Evolutionary conservation across 2,329 filamentous ascomycete genomes (phyloP).

Genomic region (Tolypocladium nubicola): DNA sequence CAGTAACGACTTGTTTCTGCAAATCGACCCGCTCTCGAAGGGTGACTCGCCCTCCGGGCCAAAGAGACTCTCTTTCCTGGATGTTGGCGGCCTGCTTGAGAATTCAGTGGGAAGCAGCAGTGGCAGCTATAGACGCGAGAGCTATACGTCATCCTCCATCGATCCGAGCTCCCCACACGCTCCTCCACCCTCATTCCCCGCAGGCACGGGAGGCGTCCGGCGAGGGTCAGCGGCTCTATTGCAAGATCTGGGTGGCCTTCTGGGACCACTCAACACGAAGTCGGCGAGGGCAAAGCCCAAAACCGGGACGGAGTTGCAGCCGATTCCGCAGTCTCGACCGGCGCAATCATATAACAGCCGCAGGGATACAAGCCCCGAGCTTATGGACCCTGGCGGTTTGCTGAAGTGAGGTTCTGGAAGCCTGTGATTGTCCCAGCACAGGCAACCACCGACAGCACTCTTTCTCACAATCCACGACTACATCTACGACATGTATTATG

Average conservation of each 20-base stretch:
- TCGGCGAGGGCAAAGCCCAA: constrained; percentile 18
- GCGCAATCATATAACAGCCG: constrained; percentile 20
- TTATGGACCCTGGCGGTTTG: constrained; percentile 30
- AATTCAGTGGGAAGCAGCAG: constrained; percentile 22
- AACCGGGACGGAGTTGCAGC: constrained; percentile 32
- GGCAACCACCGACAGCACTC: neutral
- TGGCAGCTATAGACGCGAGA: constrained; percentile 26
- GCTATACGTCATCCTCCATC: constrained; percentile 28
- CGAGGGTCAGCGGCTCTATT: constrained; percentile 47
- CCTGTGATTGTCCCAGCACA: neutral
- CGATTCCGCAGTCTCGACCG: constrained; percentile 31
- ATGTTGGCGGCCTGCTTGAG: constrained; percentile 68
- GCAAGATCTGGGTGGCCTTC: constrained; percentile 45
- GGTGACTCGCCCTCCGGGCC: constrained; percentile 11
- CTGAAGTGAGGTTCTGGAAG: constrained; percentile 16
- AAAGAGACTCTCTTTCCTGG: constrained; percentile 64
- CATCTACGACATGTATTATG: neutral
- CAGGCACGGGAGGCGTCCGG: constrained; percentile 32
- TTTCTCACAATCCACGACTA: neutral
- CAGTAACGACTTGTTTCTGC: constrained; percentile 34
- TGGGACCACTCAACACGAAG: constrained; percentile 30
- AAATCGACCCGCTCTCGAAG: constrained; percentile 21
- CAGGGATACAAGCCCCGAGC: constrained; percentile 19
- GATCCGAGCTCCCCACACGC: constrained; percentile 25
- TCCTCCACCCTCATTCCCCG: constrained; percentile 31